These are phyloP conservation scores for Parachlorella kessleri DNA, from an alignment of 139 green algal genomes.

Conservation along the genomic window DNA sequence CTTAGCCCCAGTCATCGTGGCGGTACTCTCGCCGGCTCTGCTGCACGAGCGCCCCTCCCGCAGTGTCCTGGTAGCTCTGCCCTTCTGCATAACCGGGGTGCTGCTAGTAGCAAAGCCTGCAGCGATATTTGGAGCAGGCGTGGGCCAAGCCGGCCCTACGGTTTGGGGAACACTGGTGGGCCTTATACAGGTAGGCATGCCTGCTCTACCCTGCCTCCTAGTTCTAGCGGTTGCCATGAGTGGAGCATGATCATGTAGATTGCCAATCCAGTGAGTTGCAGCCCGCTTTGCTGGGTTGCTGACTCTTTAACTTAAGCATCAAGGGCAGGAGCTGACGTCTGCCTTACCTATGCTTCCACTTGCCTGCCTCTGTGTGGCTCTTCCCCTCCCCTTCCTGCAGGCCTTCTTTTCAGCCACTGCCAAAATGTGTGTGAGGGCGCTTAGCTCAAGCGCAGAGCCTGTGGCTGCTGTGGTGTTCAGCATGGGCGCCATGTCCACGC, in stretches of 20 bases:
- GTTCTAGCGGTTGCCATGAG: not conserved
- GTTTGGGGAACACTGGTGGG: conserved; percentile 6
- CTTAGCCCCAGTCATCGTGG: conserved; percentile 30
- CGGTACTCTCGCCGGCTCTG: conserved; percentile 6
- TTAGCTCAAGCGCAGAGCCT: not conserved
- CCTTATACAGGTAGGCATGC: not conserved
- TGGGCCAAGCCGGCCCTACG: not conserved
- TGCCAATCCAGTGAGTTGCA: not conserved
- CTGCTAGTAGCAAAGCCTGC: conserved; percentile 38
- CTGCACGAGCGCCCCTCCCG: not conserved
- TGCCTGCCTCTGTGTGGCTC: not conserved
- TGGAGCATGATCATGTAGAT: not conserved
- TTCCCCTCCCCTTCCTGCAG: conserved; percentile 8
- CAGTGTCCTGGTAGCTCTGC: conserved; percentile 18
- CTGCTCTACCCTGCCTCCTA: not conserved
- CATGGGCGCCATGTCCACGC: not conserved
- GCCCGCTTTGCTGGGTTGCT: not conserved
- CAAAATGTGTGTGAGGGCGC: conserved; percentile 20
- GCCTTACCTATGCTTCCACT: not conserved
- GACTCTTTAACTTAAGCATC: no score
- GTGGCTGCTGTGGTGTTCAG: not conserved
- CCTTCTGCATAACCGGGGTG: conserved; percentile 35
- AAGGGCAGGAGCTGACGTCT: not conserved
- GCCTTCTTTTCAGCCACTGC: conserved; percentile 13
- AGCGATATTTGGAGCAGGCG: conserved; percentile 18